phyloP scores from a whole-genome alignment of 2,329 filamentous ascomycete genomes.

The Claviceps pazoutovae region DNA sequence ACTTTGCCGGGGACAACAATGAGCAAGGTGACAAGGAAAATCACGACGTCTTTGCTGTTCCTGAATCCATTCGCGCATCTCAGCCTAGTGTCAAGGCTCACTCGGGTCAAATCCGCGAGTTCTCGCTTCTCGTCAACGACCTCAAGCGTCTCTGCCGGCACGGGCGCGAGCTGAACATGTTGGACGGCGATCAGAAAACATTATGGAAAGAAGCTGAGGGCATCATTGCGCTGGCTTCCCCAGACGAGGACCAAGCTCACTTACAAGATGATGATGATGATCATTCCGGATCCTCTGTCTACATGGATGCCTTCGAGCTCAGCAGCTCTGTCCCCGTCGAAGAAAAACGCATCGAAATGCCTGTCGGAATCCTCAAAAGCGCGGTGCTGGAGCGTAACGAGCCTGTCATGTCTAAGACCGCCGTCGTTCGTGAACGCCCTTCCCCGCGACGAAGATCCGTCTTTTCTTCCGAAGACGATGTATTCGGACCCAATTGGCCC shows the following conservation, averaged over 20 bases:
- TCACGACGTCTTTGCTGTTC: constrained; percentile 32
- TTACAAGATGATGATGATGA: constrained; percentile 12
- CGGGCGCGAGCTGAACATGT: constrained; percentile 52
- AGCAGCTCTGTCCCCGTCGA: constrained; percentile 30
- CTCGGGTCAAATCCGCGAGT: constrained; percentile 69
- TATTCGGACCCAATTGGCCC: constrained; percentile 43
- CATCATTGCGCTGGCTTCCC: constrained; percentile 71
- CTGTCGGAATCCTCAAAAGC: constrained; percentile 26
- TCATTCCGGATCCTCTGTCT: constrained; percentile 23
- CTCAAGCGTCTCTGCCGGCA: constrained; percentile 63
- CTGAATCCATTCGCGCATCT: constrained; percentile 64
- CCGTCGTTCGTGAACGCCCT: constrained; percentile 40
- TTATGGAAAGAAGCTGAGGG: constrained; percentile 75
- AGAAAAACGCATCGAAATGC: constrained; percentile 24
- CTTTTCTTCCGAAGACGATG: constrained; percentile 52
- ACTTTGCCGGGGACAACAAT: constrained; percentile 44
- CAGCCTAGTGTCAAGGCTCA: constrained; percentile 73
- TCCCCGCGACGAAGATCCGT: constrained; percentile 44
- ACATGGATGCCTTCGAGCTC: constrained; percentile 28
- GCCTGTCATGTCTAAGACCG: constrained; percentile 31
- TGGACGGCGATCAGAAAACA: constrained; percentile 41
- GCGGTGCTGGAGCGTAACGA: constrained; percentile 29
- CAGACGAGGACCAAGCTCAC: constrained; percentile 40
- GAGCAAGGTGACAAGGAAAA: constrained; percentile 22
- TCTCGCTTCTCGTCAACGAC: constrained; percentile 70